Evolutionary conservation across 2,329 filamentous ascomycete genomes (phyloP).

Genomic region (Aspergillus pseudotamarii): DNA sequence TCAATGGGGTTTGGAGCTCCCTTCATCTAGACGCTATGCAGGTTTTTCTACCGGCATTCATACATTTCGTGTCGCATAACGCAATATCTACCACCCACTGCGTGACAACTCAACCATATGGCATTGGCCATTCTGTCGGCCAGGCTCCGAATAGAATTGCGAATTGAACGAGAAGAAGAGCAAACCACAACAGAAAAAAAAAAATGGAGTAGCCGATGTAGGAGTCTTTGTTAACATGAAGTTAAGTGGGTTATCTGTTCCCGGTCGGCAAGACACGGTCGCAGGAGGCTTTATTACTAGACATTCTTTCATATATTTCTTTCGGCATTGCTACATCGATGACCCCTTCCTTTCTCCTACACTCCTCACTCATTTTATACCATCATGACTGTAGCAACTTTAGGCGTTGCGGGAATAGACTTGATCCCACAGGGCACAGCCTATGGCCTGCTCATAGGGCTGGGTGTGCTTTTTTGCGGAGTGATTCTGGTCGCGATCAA

Average conservation of each 20-base stretch:
- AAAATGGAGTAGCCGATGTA: not conserved
- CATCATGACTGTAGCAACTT: constrained; percentile 7
- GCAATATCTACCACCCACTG: constrained; percentile 13
- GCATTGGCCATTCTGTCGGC: constrained; percentile 6
- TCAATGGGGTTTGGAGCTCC: constrained; percentile 3
- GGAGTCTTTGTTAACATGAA: constrained; percentile 7
- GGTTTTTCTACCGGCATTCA: constrained; percentile 11
- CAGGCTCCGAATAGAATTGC: not conserved
- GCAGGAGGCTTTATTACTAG: not conserved
- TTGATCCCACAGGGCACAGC: constrained; percentile 33
- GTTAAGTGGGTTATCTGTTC: not conserved
- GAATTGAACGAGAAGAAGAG: not conserved
- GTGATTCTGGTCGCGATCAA: constrained; percentile 52
- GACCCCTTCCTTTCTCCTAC: not conserved
- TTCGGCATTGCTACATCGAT: not conserved
- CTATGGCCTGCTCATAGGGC: constrained; percentile 54
- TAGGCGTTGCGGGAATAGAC: constrained; percentile 10
- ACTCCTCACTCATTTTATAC: not conserved
- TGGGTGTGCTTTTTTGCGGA: constrained; percentile 51
- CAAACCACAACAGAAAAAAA: not conserved
- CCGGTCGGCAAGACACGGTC: not conserved
- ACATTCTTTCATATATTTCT: not conserved
- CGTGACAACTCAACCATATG: constrained; percentile 10
- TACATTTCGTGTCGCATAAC: constrained; percentile 7
- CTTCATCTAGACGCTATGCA: not conserved